A percentile compares a stretch with the other conserved stretches of the same genome.
These are phyloP conservation scores for Aspergillus wentii DNA, from an alignment of 495 filamentous ascomycete species.

Conservation along the genomic window DNA sequence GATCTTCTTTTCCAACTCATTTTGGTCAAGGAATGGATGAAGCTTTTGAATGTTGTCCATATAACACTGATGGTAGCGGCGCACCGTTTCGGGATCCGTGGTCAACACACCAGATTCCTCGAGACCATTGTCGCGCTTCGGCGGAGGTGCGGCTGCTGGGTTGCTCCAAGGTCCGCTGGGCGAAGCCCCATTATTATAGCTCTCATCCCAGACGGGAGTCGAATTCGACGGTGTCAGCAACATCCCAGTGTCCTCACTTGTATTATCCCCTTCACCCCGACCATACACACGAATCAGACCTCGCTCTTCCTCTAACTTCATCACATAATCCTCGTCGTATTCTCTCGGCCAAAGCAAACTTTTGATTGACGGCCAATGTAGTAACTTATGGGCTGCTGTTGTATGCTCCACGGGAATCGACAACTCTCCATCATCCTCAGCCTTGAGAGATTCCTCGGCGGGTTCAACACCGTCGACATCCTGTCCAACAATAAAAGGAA, in stretches of 20 bases:
- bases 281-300: slow-evolving; percentile 74
- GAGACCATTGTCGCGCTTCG: slow-evolving; percentile 39
- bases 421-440: slow-evolving; percentile 42
- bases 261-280: slow-evolving; percentile 68
- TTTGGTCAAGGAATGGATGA: slow-evolving; percentile 67
- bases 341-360: slow-evolving; percentile 43
- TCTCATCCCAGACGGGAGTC: slow-evolving; percentile 20
- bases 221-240: slow-evolving; percentile 11
- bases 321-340: slow-evolving; percentile 59
- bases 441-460: slow-evolving; percentile 7
- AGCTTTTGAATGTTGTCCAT: slow-evolving; percentile 71
- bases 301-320: slow-evolving; percentile 69
- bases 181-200: slow-evolving; percentile 16
- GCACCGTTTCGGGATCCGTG: slow-evolving; percentile 57
- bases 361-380: slow-evolving; percentile 66
- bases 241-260: slow-evolving; percentile 25
- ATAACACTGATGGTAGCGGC: slow-evolving; percentile 59
- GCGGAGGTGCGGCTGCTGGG: slow-evolving; percentile 5
- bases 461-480: slow-evolving; percentile 1
- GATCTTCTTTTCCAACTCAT: slow-evolving; percentile 36
- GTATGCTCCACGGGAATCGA: slow-evolving; percentile 74
- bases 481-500: not conserved
- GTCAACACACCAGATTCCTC: slow-evolving; percentile 58
- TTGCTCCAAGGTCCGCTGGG: slow-evolving; percentile 32
- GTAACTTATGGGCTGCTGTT: slow-evolving; percentile 71